Base-by-base conservation (phyloP, 2,329 filamentous ascomycete species). In the Hymenoscyphus fraxineus region DNA sequence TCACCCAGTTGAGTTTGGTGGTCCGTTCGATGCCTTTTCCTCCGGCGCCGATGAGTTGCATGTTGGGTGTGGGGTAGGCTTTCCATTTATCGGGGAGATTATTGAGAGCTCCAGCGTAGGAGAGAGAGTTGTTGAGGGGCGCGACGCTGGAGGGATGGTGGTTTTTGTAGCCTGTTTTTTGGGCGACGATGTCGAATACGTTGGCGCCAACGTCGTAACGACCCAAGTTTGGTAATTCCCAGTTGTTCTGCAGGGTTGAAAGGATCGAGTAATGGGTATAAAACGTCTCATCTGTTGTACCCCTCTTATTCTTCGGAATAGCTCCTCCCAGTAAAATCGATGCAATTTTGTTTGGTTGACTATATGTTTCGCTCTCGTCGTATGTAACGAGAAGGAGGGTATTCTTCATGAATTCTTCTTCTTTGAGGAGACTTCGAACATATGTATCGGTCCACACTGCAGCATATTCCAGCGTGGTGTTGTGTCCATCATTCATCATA, bases 401-500 rank as follows among this genome's bases (percentile, higher is more conserved):
- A 59, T 75, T 75, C 22, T 80, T 76, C 78, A 81, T 82, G 74
- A 86, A 85, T 55, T 80, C 77, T 15, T 76, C 73, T 69, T 84
- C 79, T 27, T 75, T 73, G 10, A 87, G 76, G 9, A 87, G 78
- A 2, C 84, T 83, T 64, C 80, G 77, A 32, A 87, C 75, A 73
- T 86, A 85, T 60, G 75, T 75, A 58, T 79, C 78, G 22, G 79
- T 79, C 84, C 84, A 87, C 2, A 77, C 73, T 1, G 82, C 80
- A 2, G 83, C 81, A 58, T 77, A 79, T n/a, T 79, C 79, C 10
- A 86, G 78, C 3, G 79, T 80, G 2, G 81, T 81, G 70, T 87
- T 77, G 69, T 91, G 88, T 15, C 87, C 89, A 70, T 90, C 86
- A 67, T 85, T 84, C 58, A 85, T 81, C 85, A 88, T 86, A 74